phyloP scores from a whole-genome alignment of 768 basidiomycete species.

The Chlorophyllum brunneum region DNA sequence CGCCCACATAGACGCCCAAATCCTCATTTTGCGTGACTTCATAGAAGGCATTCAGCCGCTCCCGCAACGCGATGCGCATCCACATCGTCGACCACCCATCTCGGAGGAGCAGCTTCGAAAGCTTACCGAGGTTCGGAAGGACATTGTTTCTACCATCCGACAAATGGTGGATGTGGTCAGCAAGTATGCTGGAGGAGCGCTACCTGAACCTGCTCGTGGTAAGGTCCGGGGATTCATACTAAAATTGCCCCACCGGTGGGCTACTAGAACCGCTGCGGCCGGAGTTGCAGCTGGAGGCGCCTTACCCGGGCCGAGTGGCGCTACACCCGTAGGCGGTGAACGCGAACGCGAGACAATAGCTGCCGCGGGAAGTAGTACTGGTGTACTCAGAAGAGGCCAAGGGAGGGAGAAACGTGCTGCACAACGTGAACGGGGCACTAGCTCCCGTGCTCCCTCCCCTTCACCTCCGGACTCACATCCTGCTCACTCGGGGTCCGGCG shows the following conservation, averaged over 20 bases:
- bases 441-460: constrained; percentile 13
- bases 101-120: constrained; percentile 54
- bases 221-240: constrained; percentile 77
- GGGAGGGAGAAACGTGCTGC: constrained; percentile 26
- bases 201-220: constrained; percentile 78
- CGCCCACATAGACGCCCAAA: constrained; percentile 82
- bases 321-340: constrained; percentile 13
- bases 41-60: constrained; percentile 64
- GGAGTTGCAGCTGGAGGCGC: constrained; percentile 8
- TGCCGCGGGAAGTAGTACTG: constrained; percentile 30
- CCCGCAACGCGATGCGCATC: constrained; percentile 28
- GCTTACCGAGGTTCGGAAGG: constrained; percentile 69
- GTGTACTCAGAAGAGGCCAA: constrained; percentile 25
- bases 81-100: constrained; percentile 27
- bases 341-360: constrained; percentile 28
- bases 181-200: constrained; percentile 80
- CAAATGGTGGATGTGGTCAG: constrained; percentile 86
- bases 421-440: constrained; percentile 38
- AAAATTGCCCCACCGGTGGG: constrained; percentile 80
- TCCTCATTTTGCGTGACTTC: constrained; percentile 79
- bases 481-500: neutral
- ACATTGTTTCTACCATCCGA: constrained; percentile 85
- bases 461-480: neutral
- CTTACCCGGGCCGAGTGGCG: neutral
- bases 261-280: constrained; percentile 35